phyloP scores from a whole-genome alignment of 73 alveolate species.

The Paraurostyla sp. region DNA sequence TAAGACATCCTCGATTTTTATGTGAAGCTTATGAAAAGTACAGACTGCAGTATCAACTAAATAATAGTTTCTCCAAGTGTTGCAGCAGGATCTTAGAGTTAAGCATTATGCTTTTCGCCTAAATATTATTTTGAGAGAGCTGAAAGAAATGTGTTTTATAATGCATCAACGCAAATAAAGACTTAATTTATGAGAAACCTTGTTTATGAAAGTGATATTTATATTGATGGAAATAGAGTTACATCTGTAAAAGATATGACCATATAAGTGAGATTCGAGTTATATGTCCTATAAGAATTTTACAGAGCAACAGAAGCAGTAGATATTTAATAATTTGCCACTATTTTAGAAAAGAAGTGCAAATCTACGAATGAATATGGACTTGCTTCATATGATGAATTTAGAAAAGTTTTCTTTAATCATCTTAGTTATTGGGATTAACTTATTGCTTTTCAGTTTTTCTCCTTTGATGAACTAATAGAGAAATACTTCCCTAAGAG shows the following conservation, averaged over 20 bases:
- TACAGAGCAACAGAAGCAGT: constrained; percentile 40
- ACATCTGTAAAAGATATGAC: constrained; percentile 16
- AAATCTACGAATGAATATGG: constrained; percentile 52
- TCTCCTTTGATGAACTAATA: constrained; percentile 20
- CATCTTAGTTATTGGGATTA: constrained; percentile 41
- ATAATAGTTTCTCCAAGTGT: neutral
- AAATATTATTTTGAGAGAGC: constrained; percentile 43
- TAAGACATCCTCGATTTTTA: constrained; percentile 18
- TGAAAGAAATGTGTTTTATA: constrained; percentile 17
- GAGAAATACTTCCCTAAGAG: constrained; percentile 44
- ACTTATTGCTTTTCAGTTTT: constrained; percentile 17
- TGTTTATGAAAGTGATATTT: constrained; percentile 39
- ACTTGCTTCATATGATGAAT: constrained; percentile 39
- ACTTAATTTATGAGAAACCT: constrained; percentile 31
- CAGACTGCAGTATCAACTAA: constrained; percentile 45
- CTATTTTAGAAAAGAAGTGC: constrained; percentile 46
- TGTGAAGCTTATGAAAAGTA: constrained; percentile 40
- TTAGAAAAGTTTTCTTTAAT: constrained; percentile 5
- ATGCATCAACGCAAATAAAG: constrained; percentile 33
- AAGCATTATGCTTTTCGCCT: neutral
- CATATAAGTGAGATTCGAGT: constrained; percentile 18
- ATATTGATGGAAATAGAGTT: constrained; percentile 32
- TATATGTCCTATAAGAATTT: constrained; percentile 19
- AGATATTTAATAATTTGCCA: constrained; percentile 24
- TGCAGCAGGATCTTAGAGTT: neutral